phyloP scores from a whole-genome alignment of 208 protist genomes.

The Crithidia bombi region DNA sequence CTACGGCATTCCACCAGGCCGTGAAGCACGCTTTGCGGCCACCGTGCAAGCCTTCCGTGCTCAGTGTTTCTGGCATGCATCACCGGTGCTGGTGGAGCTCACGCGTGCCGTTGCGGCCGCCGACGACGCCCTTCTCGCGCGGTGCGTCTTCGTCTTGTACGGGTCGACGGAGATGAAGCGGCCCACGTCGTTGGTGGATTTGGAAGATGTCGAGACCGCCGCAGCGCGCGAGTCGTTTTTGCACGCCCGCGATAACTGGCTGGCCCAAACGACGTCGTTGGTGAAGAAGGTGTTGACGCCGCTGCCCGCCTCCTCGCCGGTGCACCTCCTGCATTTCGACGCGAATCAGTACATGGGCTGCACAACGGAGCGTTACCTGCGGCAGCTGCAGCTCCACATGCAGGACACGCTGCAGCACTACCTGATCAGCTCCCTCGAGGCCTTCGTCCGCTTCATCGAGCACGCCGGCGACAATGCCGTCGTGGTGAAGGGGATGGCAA shows the following conservation, averaged over 20 bases:
- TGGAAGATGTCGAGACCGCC: slow-evolving; percentile 88
- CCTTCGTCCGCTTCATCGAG: slow-evolving; percentile 88
- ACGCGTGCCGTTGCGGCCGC: slow-evolving; percentile 70
- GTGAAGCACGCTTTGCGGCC: slow-evolving; percentile 45
- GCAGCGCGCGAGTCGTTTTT: slow-evolving; percentile 71
- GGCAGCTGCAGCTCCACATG: slow-evolving; percentile 93
- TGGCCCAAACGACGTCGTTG: slow-evolving; percentile 51
- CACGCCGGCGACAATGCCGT: slow-evolving; percentile 65
- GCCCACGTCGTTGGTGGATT: slow-evolving; percentile 79
- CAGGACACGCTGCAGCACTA: slow-evolving; percentile 86
- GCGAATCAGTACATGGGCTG: slow-evolving; percentile 90
- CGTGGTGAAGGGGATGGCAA: slow-evolving; percentile 51
- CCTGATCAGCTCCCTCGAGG: slow-evolving; percentile 65
- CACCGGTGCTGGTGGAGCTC: slow-evolving; percentile 54
- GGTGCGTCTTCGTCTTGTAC: slow-evolving; percentile 77
- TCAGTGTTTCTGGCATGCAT: slow-evolving; percentile 62
- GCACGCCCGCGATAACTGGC: slow-evolving; percentile 83
- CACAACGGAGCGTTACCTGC: slow-evolving; percentile 94
- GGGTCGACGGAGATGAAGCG: slow-evolving; percentile 47
- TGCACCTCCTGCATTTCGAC: slow-evolving; percentile 86
- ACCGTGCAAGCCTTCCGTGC: slow-evolving; percentile 57
- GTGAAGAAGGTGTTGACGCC: slow-evolving; percentile 51
- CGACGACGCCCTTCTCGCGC: slow-evolving; percentile 73
- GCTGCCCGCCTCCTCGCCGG: slow-evolving; percentile 32
- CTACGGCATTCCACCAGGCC: slow-evolving; percentile 57